Conservation (phyloP, 2,329 filamentous ascomycete genomes). For the Stylonectria norvegica region DNA sequence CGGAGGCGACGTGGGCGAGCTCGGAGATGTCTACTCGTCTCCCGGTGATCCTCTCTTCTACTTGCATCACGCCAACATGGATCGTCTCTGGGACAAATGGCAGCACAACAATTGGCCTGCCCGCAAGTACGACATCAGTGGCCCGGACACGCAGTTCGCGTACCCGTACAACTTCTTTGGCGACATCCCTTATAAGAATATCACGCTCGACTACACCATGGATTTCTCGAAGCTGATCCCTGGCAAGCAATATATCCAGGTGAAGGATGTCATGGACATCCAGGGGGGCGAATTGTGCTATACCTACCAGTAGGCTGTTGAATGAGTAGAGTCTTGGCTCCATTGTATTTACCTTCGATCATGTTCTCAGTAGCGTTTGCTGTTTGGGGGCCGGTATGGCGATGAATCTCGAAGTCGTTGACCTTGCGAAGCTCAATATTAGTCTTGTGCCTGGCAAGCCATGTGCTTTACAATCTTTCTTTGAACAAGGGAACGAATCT, state of each 20-base stretch:
- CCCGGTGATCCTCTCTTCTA: conserved; percentile 28
- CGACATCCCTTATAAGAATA: conserved; percentile 29
- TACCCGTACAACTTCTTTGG: conserved; percentile 33
- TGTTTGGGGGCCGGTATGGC: too few species aligned
- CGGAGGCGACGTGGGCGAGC: conserved; percentile 29
- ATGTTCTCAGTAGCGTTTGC: too few species aligned
- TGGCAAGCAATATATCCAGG: conserved; percentile 1
- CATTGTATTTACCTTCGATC: too few species aligned
- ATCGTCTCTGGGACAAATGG: conserved; percentile 31
- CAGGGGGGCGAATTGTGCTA: conserved; percentile 10
- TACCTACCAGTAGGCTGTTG: conserved; percentile 7
- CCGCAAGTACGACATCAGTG: conserved; percentile 29
- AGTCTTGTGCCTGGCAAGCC: too few species aligned
- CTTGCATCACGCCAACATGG: conserved; percentile 26
- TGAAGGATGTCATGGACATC: conserved; percentile 13
- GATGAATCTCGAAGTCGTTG: too few species aligned
- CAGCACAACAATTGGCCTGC: conserved; percentile 27
- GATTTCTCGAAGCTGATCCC: conserved; percentile 11
- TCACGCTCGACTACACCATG: conserved; percentile 29
- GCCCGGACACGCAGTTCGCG: conserved; percentile 31
- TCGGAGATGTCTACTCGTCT: conserved; percentile 23
- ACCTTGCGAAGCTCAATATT: too few species aligned
- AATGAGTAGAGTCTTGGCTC: too few species aligned
- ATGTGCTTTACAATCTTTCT: too few species aligned
- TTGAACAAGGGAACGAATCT: too few species aligned